These are phyloP conservation scores for Oryza meyeriana DNA, from an alignment of 176 grass and related monocot genomes.

Conservation along the genomic window DNA sequence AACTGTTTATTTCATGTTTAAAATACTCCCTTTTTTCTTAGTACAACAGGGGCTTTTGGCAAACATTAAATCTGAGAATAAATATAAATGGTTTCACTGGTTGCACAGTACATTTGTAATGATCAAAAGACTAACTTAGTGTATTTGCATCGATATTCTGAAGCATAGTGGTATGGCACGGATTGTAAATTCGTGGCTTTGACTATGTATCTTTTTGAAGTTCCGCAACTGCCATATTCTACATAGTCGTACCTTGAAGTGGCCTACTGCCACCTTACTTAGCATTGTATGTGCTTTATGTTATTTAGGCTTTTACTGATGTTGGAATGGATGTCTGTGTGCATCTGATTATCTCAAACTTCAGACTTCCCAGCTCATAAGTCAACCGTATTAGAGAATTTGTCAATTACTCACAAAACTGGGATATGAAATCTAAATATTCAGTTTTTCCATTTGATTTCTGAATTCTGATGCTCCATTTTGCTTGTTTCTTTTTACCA, in stretches of 20 bases:
- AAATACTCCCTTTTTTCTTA: neutral
- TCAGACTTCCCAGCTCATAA: neutral
- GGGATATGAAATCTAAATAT: neutral
- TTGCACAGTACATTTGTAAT: too few relatives aligned
- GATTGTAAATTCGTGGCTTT: neutral
- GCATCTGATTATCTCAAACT: neutral
- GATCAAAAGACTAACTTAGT: neutral
- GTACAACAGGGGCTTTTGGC: neutral
- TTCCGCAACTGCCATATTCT: neutral
- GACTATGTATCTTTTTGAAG: neutral
- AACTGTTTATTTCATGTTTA: neutral
- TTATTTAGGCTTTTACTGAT: neutral
- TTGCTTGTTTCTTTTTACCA: conserved; percentile 6
- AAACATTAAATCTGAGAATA: neutral
- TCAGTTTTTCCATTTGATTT: neutral
- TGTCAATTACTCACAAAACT: neutral
- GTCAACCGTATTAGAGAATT: neutral
- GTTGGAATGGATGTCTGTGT: neutral
- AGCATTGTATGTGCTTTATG: neutral
- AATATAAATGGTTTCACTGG: neutral
- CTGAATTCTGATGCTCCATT: neutral
- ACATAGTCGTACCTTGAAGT: neutral
- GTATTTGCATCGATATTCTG: neutral
- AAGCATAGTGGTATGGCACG: neutral
- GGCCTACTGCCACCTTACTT: neutral